phyloP scores from a whole-genome alignment of 768 basidiomycete species.

The Mycena latifolia region DNA sequence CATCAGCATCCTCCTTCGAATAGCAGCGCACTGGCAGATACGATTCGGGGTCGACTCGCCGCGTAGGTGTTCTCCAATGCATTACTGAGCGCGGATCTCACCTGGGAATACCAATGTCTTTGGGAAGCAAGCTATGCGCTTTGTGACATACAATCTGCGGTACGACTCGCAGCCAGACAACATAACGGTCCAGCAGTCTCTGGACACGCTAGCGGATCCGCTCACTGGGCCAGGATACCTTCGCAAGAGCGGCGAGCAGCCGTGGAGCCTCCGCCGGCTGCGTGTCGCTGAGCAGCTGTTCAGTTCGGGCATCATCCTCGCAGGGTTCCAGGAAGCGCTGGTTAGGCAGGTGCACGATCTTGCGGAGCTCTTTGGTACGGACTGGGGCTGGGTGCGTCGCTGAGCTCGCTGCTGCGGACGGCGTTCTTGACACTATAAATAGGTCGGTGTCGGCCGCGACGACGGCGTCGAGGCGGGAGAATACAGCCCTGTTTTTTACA shows the following conservation, averaged over 20 bases:
- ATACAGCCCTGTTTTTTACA: slow-evolving; percentile 74
- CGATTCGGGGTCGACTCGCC: not conserved
- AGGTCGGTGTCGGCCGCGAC: slow-evolving; percentile 74
- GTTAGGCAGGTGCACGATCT: slow-evolving; percentile 70
- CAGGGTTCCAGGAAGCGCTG: slow-evolving; percentile 66
- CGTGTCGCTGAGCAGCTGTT: slow-evolving; percentile 61
- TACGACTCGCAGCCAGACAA: slow-evolving; percentile 66
- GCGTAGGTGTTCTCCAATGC: not conserved
- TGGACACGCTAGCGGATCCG: slow-evolving; percentile 58
- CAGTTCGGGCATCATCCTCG: slow-evolving; percentile 53
- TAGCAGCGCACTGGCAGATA: not conserved
- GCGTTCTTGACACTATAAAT: slow-evolving; percentile 4
- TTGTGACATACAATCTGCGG: slow-evolving; percentile 66
- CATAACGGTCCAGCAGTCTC: slow-evolving; percentile 60
- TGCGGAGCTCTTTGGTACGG: slow-evolving; percentile 62
- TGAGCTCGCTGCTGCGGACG: not conserved
- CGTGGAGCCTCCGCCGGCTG: slow-evolving; percentile 66
- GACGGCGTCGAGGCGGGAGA: slow-evolving; percentile 69
- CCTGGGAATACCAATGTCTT: not conserved
- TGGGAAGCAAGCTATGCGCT: slow-evolving; percentile 41
- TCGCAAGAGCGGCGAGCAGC: slow-evolving; percentile 55
- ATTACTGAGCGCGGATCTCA: not conserved
- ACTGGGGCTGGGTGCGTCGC: slow-evolving; percentile 64
- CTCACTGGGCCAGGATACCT: slow-evolving; percentile 49
- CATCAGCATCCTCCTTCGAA: not conserved